Conservation (phyloP, 208 protist species). For the Strigomonas galati region DNA sequence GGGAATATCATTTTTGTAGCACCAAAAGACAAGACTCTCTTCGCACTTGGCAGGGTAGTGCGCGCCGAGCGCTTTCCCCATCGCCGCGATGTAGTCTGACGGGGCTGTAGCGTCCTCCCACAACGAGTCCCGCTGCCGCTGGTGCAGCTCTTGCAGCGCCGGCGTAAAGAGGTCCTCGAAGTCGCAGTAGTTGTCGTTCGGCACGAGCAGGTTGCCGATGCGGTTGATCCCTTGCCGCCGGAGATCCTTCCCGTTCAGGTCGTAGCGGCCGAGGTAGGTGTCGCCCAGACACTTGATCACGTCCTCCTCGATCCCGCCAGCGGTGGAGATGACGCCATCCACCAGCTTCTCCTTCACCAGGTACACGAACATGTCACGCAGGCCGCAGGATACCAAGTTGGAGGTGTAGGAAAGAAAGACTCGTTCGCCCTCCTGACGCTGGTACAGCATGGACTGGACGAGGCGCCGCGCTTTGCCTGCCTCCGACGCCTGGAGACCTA, state of each 20-base stretch:
- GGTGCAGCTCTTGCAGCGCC: slow-evolving; percentile 92
- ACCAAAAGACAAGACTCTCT: slow-evolving; percentile 98
- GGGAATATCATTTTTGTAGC: slow-evolving; percentile 97
- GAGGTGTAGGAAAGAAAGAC: slow-evolving; percentile 99
- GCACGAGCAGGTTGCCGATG: slow-evolving; percentile 99
- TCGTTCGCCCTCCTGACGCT: slow-evolving; percentile 32
- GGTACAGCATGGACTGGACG: slow-evolving; percentile 59
- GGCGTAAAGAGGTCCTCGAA: slow-evolving; percentile 99
- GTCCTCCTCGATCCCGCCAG: slow-evolving; percentile 99
- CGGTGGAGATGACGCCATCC: slow-evolving; percentile 98
- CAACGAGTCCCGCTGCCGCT: slow-evolving; percentile 79
- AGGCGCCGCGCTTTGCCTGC: slow-evolving; percentile 62
- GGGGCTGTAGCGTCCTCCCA: slow-evolving; percentile 88
- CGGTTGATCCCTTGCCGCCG: slow-evolving; percentile 95
- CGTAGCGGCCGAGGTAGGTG: slow-evolving; percentile 95
- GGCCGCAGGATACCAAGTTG: slow-evolving; percentile 99
- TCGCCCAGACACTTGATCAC: slow-evolving; percentile 99
- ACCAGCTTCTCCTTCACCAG: slow-evolving; percentile 95
- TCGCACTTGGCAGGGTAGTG: slow-evolving; percentile 88
- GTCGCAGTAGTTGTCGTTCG: slow-evolving; percentile 99
- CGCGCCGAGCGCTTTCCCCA: slow-evolving; percentile 91
- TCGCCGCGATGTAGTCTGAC: slow-evolving; percentile 94
- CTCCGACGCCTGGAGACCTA: slow-evolving; percentile 79
- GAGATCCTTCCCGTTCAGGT: slow-evolving; percentile 88
- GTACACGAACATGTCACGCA: slow-evolving; percentile 97